These are phyloP conservation scores for Ceriops tagal DNA, from an alignment of 345 rosid species.

Conservation along the genomic window DNA sequence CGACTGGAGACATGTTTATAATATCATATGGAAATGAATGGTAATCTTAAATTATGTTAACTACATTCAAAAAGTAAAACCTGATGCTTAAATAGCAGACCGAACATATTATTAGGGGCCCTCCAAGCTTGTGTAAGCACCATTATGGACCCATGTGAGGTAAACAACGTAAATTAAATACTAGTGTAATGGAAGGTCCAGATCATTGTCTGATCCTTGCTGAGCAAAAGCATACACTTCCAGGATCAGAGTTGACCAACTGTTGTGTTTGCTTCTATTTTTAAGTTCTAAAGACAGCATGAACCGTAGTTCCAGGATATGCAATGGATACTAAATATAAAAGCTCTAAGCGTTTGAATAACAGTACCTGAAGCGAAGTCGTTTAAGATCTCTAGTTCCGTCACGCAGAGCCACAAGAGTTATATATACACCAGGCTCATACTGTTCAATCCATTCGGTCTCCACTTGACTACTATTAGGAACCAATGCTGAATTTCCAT, in stretches of 20 bases:
- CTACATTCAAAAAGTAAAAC: background rate
- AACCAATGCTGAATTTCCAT: conserved; percentile 38
- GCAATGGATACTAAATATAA: background rate
- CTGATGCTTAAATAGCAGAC: too few species aligned
- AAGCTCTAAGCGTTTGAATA: conserved; percentile 54
- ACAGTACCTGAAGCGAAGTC: conserved; percentile 94
- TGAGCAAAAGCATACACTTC: background rate
- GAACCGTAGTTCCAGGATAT: too few species aligned
- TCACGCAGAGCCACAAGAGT: conserved; percentile 80
- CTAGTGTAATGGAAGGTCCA: too few species aligned
- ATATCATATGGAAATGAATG: background rate
- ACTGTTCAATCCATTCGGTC: conserved; percentile 93
- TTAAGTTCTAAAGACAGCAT: background rate
- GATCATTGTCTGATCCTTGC: background rate
- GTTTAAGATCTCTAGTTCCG: conserved; percentile 94
- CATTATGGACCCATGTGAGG: too few species aligned
- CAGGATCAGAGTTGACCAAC: background rate
- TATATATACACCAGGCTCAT: conserved; percentile 90
- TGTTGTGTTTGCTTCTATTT: background rate
- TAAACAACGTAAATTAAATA: too few species aligned
- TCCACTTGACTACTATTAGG: conserved; percentile 53
- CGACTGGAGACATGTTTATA: conserved; percentile 48
- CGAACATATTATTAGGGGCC: too few species aligned
- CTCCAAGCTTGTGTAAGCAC: too few species aligned
- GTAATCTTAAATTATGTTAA: background rate